Conservation (phyloP, 208 protist species). For the Dictyostelium gargantuum region DNA sequence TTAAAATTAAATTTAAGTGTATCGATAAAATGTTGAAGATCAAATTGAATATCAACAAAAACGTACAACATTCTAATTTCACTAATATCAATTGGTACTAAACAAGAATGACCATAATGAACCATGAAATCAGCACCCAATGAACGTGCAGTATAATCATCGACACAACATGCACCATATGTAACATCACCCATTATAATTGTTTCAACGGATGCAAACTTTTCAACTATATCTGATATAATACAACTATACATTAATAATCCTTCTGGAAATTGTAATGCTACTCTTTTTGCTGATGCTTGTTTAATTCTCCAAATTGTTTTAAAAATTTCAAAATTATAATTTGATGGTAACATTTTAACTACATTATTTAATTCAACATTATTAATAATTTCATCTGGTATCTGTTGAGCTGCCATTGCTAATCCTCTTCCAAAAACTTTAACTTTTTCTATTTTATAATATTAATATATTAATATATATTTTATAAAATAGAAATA, state of each 20-base stretch:
- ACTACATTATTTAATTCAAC: background rate
- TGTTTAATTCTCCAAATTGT: slow-evolving; percentile 93
- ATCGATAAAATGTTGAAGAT: slow-evolving; percentile 96
- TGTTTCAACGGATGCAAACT: slow-evolving; percentile 89
- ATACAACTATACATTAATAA: slow-evolving; percentile 96
- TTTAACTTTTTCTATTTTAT: slow-evolving; percentile 3
- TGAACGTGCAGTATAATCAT: slow-evolving; percentile 96
- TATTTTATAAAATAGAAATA: background rate
- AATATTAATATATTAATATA: background rate
- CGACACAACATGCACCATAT: slow-evolving; percentile 99
- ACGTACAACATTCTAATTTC: slow-evolving; percentile 97
- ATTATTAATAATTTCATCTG: slow-evolving; percentile 46
- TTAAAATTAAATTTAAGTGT: slow-evolving; percentile 93
- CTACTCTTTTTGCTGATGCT: slow-evolving; percentile 86
- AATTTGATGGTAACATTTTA: slow-evolving; percentile 93
- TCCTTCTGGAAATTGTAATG: slow-evolving; percentile 98
- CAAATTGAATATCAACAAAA: slow-evolving; percentile 99
- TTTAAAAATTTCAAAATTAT: slow-evolving; percentile 99
- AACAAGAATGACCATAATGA: slow-evolving; percentile 99
- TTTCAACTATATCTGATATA: slow-evolving; percentile 97
- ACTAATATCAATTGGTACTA: slow-evolving; percentile 90
- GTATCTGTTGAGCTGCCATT: slow-evolving; percentile 33
- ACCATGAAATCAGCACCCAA: slow-evolving; percentile 98
- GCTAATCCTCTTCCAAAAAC: slow-evolving; percentile 18
- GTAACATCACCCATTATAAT: slow-evolving; percentile 99